Conservation (phyloP, 495 filamentous ascomycete species). For the Xylaria longipes region DNA sequence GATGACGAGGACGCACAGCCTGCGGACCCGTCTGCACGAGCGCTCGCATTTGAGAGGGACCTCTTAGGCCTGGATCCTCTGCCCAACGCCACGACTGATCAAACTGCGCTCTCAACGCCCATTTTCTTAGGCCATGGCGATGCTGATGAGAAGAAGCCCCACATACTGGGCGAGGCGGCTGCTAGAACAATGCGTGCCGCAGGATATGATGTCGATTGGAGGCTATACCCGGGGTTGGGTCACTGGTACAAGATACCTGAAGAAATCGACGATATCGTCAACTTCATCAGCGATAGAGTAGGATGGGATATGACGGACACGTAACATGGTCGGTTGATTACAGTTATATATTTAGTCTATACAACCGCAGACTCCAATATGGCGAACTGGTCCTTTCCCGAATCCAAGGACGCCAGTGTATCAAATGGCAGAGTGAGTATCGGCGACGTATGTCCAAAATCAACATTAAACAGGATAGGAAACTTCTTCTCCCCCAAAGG, state of each 20-base stretch:
- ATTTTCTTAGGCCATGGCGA: slow-evolving; percentile 54
- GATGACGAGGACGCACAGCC: background rate
- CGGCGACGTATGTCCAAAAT: slow-evolving; percentile 46
- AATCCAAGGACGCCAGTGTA: slow-evolving; percentile 37
- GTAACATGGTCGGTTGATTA: background rate
- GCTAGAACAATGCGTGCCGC: slow-evolving; percentile 45
- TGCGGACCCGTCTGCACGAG: background rate
- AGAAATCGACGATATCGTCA: slow-evolving; percentile 57
- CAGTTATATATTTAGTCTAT: background rate
- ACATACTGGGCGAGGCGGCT: slow-evolving; percentile 29
- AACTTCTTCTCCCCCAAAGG: slow-evolving; percentile 28
- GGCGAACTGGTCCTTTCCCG: slow-evolving; percentile 39
- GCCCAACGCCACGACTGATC: background rate
- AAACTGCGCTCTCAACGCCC: slow-evolving; percentile 35
- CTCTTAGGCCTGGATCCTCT: background rate
- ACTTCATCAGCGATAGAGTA: slow-evolving; percentile 35
- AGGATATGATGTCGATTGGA: slow-evolving; percentile 49
- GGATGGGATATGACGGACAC: background rate
- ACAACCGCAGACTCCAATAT: slow-evolving; percentile 42
- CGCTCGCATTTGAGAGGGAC: background rate
- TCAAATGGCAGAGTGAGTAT: slow-evolving; percentile 44
- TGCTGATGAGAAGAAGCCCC: slow-evolving; percentile 50
- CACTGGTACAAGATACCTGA: slow-evolving; percentile 62
- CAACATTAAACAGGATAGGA: slow-evolving; percentile 42
- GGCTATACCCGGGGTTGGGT: slow-evolving; percentile 50